phyloP scores from a whole-genome alignment of 495 filamentous ascomycete genomes.

The Annulohypoxylon maeteangense region DNA sequence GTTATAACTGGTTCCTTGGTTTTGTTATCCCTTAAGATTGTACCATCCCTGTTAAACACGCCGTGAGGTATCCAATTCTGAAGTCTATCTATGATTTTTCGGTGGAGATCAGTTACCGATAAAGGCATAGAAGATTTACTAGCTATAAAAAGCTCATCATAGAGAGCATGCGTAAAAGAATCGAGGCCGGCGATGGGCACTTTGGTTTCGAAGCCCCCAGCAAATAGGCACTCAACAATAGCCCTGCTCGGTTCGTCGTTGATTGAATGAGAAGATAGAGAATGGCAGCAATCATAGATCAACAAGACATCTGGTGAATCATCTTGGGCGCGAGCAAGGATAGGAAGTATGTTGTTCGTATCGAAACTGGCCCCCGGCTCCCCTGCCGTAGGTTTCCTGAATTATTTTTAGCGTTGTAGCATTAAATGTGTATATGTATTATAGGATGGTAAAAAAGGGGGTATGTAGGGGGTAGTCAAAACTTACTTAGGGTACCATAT shows the following conservation, averaged over 20 bases:
- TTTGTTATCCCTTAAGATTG: neutral
- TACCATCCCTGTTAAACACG: neutral
- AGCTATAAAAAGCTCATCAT: neutral
- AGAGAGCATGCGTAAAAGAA: neutral
- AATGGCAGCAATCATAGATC: neutral
- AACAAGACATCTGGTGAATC: neutral
- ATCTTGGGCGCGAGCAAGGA: neutral
- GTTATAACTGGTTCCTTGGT: neutral
- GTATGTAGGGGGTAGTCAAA: neutral
- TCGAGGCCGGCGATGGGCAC: neutral
- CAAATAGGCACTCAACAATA: neutral
- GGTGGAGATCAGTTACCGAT: neutral
- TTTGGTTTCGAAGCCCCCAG: neutral
- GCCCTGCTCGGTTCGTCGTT: neutral
- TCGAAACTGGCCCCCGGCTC: neutral
- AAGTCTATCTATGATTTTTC: neutral
- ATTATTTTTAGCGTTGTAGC: neutral
- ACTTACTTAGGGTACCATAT: neutral
- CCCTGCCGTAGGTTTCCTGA: neutral
- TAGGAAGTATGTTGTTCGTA: neutral
- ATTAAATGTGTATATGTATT: neutral
- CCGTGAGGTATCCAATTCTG: neutral
- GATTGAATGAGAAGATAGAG: neutral
- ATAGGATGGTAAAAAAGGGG: no score
- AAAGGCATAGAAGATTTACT: neutral